phyloP scores from a whole-genome alignment of 2,329 filamentous ascomycete species.

The Fusarium sterilihyphosum region DNA sequence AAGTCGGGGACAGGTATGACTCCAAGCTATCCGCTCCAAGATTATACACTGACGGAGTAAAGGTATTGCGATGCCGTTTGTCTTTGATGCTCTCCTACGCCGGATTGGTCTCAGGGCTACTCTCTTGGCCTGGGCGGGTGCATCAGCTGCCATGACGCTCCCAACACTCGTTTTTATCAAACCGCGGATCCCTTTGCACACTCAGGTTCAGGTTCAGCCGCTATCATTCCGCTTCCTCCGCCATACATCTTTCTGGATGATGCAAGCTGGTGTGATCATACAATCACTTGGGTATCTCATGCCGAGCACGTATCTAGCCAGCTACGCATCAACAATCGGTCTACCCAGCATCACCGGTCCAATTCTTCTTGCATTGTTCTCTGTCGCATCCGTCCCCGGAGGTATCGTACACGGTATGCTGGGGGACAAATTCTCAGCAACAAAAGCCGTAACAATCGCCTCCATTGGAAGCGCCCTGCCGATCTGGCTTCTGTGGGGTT shows the following conservation, averaged over 20 bases:
- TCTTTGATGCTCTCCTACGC: constrained; percentile 60
- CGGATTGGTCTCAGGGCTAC: constrained; percentile 54
- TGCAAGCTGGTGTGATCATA: constrained; percentile 63
- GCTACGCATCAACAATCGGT: constrained; percentile 61
- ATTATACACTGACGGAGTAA: not conserved
- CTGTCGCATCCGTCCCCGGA: constrained; percentile 65
- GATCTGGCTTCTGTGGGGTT: constrained; percentile 69
- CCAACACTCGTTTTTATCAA: constrained; percentile 54
- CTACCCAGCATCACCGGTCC: constrained; percentile 59
- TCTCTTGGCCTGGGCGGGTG: constrained; percentile 56
- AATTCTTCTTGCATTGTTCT: constrained; percentile 65
- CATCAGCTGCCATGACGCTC: constrained; percentile 49
- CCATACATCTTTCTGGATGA: constrained; percentile 67
- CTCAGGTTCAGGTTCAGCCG: constrained; percentile 43
- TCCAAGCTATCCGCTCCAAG: fast-evolving
- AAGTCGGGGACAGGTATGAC: constrained; percentile 50
- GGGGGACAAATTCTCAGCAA: constrained; percentile 60
- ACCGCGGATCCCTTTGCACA: constrained; percentile 41
- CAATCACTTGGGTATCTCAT: constrained; percentile 70
- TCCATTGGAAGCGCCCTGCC: constrained; percentile 64
- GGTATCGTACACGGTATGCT: constrained; percentile 65
- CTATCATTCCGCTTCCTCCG: constrained; percentile 57
- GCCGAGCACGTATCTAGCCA: constrained; percentile 66
- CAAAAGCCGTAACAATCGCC: constrained; percentile 63
- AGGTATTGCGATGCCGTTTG: constrained; percentile 60